Percentiles rank a stretch among this genome's conserved stretches.
These are phyloP conservation scores for Pichia manshurica DNA, from an alignment of 805 yeast species.

Conservation along the genomic window DNA sequence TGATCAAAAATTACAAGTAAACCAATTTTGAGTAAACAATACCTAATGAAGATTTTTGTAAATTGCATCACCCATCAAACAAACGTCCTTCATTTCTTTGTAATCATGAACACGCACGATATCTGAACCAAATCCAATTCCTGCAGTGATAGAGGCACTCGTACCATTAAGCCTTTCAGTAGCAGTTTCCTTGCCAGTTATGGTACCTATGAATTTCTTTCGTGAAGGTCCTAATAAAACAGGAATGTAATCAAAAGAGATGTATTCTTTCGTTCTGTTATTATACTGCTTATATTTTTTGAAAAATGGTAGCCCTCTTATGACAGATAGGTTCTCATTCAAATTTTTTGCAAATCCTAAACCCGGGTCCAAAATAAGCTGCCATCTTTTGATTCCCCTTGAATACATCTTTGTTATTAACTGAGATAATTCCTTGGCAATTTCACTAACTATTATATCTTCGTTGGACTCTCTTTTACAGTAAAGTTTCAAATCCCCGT, in stretches of 20 bases:
- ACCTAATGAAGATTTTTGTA: constrained; percentile 33
- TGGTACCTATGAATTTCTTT: constrained; percentile 75
- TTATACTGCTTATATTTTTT: constrained; percentile 40
- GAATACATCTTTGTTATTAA: constrained; percentile 51
- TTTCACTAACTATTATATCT: constrained; percentile 40
- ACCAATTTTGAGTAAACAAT: not conserved
- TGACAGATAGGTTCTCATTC: constrained; percentile 61
- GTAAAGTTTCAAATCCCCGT: constrained; percentile 18
- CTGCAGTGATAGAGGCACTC: constrained; percentile 64
- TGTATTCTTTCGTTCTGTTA: constrained; percentile 25
- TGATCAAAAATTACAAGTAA: no score
- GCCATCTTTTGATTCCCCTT: constrained; percentile 80
- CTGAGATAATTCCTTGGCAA: constrained; percentile 58
- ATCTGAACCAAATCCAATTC: constrained; percentile 68
- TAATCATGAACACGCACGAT: constrained; percentile 89
- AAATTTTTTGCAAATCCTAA: constrained; percentile 88
- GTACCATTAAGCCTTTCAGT: constrained; percentile 70
- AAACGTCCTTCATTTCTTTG: constrained; percentile 45
- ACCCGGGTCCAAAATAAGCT: constrained; percentile 89
- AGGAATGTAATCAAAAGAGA: constrained; percentile 51
- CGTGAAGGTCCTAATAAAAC: constrained; percentile 83
- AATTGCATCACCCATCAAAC: constrained; percentile 67
- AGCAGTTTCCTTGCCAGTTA: constrained; percentile 55
- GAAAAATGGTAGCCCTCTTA: constrained; percentile 43
- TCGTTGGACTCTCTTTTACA: constrained; percentile 8